Base-by-base conservation (phyloP, 106 monocot species). In the Iris macrosiphon region DNA sequence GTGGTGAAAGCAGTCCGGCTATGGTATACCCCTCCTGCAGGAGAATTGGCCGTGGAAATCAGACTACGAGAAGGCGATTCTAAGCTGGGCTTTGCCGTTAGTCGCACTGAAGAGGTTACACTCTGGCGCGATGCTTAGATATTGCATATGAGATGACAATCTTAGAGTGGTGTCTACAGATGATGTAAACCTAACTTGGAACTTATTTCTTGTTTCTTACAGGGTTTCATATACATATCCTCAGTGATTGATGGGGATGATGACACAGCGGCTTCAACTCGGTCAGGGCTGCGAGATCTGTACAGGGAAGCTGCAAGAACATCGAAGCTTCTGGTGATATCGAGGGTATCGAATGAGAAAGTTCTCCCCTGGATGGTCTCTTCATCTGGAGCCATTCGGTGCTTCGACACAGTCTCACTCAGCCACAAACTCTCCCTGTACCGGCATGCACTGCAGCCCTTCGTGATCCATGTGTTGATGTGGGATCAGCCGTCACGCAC, bases 31-130 rank as follows among this genome's bases (percentile, higher is more conserved):
- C 88, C 88, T 0, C 14, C 55, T 63, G 88, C 75, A 18, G 83
- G 82, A 26, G 88, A 83, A 55, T 24, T 68, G 18, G 59, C 68
- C 10, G 21, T 88, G 22, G 82, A 88, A 66, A 79, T 88, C 61
- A 83, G 72, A 31, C 66, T 88, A 45, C 60, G 56, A 19, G 79
- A 75, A 47, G 72, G 79, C 16, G 83, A 88, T 57, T 49, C 82
- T 55, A 83, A 63, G 60, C 75, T 88, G 6, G 88, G 88, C 21
- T 88, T 88, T 40, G 78, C 79, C 31, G 69, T 88, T 28, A 88
- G 88, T 25, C 79, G 88, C 33, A 88, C 83, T 0, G 88, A 88
- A 62, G 88, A 88, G 88, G 88, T 89, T n/a, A n/a, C n/a, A n/a
- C n/a, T n/a, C n/a, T n/a, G n/a, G n/a, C n/a, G n/a, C n/a, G n/a